Evolutionary conservation across 805 yeast species (phyloP).

Genomic region (Geotrichum ghanense): DNA sequence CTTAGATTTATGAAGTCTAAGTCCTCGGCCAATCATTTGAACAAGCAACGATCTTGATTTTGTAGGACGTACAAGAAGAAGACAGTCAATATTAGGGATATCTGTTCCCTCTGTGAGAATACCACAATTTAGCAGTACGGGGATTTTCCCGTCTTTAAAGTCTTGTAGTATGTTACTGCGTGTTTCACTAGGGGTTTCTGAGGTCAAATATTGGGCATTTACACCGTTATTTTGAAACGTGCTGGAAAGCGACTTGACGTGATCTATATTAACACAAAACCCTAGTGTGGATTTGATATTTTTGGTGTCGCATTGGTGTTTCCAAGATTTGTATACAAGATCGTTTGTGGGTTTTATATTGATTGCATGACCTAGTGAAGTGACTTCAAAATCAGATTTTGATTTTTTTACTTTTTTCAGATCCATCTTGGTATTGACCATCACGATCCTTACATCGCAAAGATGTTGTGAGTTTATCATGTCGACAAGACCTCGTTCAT

Average conservation of each 20-base stretch:
- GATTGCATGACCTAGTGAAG: constrained; percentile 41
- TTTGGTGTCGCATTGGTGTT: constrained; percentile 22
- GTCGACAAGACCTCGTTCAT: constrained; percentile 48
- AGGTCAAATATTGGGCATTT: constrained; percentile 60
- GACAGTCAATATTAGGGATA: constrained; percentile 76
- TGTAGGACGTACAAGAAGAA: constrained; percentile 73
- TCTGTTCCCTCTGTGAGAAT: constrained; percentile 94
- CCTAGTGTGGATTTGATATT: constrained; percentile 50
- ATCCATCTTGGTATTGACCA: constrained; percentile 40
- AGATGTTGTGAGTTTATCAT: constrained; percentile 63
- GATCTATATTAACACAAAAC: constrained; percentile 67
- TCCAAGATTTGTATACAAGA: constrained; percentile 42
- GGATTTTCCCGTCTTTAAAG: constrained; percentile 50
- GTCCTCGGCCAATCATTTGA: constrained; percentile 90
- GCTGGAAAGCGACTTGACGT: constrained; percentile 43
- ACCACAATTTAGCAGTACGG: constrained; percentile 76
- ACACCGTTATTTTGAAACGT: constrained; percentile 49
- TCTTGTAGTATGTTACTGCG: constrained; percentile 42
- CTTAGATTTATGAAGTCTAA: constrained; percentile 54
- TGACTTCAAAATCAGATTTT: constrained; percentile 43
- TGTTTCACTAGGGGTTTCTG: constrained; percentile 42
- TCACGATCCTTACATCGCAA: constrained; percentile 54
- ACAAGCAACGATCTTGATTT: constrained; percentile 55
- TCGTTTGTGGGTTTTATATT: constrained; percentile 45
- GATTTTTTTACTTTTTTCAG: constrained; percentile 26